Base-by-base conservation (phyloP, 2,329 filamentous ascomycete genomes). In the Shiraia sp. region DNA sequence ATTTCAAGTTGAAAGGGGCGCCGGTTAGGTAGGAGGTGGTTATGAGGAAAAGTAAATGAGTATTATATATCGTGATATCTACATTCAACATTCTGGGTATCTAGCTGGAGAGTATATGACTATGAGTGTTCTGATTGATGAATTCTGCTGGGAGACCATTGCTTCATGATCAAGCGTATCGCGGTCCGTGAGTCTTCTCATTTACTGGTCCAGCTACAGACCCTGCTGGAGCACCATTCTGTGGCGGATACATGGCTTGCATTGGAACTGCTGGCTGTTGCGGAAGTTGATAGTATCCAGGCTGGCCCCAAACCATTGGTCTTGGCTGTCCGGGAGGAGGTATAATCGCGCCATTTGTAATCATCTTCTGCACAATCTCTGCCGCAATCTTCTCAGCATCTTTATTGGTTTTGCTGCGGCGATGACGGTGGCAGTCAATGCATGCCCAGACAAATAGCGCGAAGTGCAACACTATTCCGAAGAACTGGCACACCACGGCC, bases 391-490 rank as follows among this genome's bases (percentile, higher is more conserved):
- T 60, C 48, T 68, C 64, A 1, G 64, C 63, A 10, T 66, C 62
- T 17, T 56, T 65, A 41, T 47, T 51, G 0, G 56, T 49, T 12
- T 51, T 57, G n/a, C 37, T 32, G n/a, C 36, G 47, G 9, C 60
- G 62, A 17, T 61, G 36, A 4, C 39, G 41, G 31, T 63, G 45
- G 12, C 63, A 66, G 32, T 71, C 68, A 6, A 69, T 59, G 24
- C 68, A 71, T 1, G 68, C 68, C 65, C 67, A 70, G 9, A 70
- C 47, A 43, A 71, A 71, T 3, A 70, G 53, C 1, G 47, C 47
- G 34, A 71, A 58, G 35, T 71, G 68, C 27, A 69, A 32, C 1
- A 60, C 12, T 13, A 70, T 25, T 2, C 45, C 46, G 6, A 68
- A 36, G 40, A 58, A 67, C 29, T 68, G 65, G 34, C 62, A 65